A percentile compares a stretch with the other conserved stretches of the same genome.
Evolutionary conservation across 2,329 filamentous ascomycete genomes (phyloP).

Genomic region (Chrysoporthe puriensis): DNA sequence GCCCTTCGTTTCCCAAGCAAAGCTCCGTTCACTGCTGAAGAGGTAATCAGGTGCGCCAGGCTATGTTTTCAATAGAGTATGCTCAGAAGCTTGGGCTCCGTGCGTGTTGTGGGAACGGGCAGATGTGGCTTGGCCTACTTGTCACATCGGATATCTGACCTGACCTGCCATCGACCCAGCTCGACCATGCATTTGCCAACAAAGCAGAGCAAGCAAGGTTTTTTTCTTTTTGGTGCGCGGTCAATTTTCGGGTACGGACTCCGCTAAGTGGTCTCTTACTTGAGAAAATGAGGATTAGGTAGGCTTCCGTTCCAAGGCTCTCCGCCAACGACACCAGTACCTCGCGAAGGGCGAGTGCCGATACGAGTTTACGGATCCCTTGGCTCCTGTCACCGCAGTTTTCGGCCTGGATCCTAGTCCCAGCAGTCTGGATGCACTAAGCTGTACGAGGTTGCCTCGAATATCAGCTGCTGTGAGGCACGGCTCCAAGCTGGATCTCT

Average conservation of each 20-base stretch:
- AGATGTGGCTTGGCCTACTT: neutral
- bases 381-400: neutral
- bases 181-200: slow-evolving; percentile 4
- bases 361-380: neutral
- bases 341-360: slow-evolving; percentile 10
- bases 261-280: neutral
- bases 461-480: neutral
- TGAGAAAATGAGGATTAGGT: slow-evolving; percentile 9
- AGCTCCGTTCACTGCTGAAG: neutral
- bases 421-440: slow-evolving; percentile 9
- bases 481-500: slow-evolving; percentile 17
- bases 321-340: slow-evolving; percentile 9
- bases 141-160: slow-evolving; percentile 2
- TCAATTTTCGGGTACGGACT: neutral
- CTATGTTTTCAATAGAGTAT: neutral
- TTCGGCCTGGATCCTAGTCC: neutral
- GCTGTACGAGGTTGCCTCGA: slow-evolving; percentile 17
- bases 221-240: neutral
- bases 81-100: neutral
- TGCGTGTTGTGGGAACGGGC: neutral
- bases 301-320: neutral
- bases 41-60: neutral
- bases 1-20: neutral
- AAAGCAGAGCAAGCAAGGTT: neutral
- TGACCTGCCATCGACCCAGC: neutral